phyloP scores from a whole-genome alignment of 257 asterid genomes.

The Solanum appendiculatum region DNA sequence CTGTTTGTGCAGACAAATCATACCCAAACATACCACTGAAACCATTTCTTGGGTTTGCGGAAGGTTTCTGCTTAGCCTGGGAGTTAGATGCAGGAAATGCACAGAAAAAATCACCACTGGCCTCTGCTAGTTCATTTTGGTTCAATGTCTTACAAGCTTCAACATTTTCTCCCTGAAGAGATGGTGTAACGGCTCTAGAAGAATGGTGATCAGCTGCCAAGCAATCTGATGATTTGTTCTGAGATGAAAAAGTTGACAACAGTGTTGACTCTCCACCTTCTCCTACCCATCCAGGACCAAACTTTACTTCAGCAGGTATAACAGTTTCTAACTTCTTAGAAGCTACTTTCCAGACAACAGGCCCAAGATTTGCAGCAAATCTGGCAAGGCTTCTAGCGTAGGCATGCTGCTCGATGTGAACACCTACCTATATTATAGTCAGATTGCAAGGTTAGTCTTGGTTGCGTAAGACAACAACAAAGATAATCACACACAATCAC shows the following conservation, averaged over 20 bases:
- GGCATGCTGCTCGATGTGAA: conserved; percentile 55
- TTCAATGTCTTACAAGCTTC: conserved; percentile 56
- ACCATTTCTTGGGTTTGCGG: conserved; percentile 38
- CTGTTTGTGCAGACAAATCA: conserved; percentile 15
- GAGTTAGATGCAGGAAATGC: conserved; percentile 12
- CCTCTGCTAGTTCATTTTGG: conserved; percentile 32
- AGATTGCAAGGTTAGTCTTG: background rate
- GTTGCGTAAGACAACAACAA: background rate
- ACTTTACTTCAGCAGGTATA: conserved; percentile 54
- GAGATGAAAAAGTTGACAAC: conserved; percentile 15
- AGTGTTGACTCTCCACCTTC: conserved; percentile 35
- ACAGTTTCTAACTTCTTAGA: conserved; percentile 43
- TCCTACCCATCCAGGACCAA: conserved; percentile 95
- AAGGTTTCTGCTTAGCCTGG: conserved; percentile 36
- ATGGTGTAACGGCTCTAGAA: conserved; percentile 21
- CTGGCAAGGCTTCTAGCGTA: conserved; percentile 83
- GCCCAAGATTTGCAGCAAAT: conserved; percentile 81
- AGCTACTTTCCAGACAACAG: conserved; percentile 80
- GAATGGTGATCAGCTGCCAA: conserved; percentile 20
- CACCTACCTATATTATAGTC: conserved; percentile 57
- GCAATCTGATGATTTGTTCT: conserved; percentile 26
- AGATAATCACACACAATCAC: background rate
- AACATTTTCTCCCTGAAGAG: conserved; percentile 23
- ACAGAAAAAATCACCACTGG: conserved; percentile 20
- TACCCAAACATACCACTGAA: conserved; percentile 32